Evolutionary conservation across 2,329 filamentous ascomycete genomes (phyloP).

Genomic region (Colletotrichum shisoi): DNA sequence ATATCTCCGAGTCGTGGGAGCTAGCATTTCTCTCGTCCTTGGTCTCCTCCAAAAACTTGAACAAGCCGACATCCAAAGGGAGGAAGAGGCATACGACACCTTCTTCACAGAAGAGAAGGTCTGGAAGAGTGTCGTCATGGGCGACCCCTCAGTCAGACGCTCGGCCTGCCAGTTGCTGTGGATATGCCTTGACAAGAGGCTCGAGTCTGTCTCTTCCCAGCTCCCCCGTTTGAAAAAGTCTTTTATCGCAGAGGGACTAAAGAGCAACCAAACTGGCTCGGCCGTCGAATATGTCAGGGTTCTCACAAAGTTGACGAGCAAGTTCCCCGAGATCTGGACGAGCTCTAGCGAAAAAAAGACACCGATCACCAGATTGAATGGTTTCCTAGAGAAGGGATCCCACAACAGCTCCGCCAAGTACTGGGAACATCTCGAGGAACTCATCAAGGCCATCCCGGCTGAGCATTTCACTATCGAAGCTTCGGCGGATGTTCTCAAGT

Average conservation of each 20-base stretch:
- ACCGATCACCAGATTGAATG: slow-evolving; percentile 65
- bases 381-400: slow-evolving; percentile 83
- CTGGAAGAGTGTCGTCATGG: slow-evolving; percentile 71
- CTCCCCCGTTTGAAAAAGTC: slow-evolving; percentile 61
- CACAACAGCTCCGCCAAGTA: slow-evolving; percentile 76
- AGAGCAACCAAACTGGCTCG: slow-evolving; percentile 76
- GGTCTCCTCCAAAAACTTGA: slow-evolving; percentile 61
- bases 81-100: slow-evolving; percentile 67
- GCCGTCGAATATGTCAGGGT: slow-evolving; percentile 74
- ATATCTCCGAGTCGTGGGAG: slow-evolving; percentile 75
- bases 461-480: slow-evolving; percentile 57
- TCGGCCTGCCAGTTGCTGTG: slow-evolving; percentile 61
- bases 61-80: slow-evolving; percentile 64
- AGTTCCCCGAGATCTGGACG: slow-evolving; percentile 77
- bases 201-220: slow-evolving; percentile 58
- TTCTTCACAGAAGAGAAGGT: slow-evolving; percentile 72
- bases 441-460: slow-evolving; percentile 68
- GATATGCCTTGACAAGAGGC: slow-evolving; percentile 57
- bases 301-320: slow-evolving; percentile 70
- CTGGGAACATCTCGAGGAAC: slow-evolving; percentile 72
- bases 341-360: slow-evolving; percentile 63
- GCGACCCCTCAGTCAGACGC: slow-evolving; percentile 63
- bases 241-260: slow-evolving; percentile 77
- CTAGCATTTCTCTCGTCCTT: slow-evolving; percentile 63
- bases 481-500: slow-evolving; percentile 68